phyloP scores from a whole-genome alignment of 192 early-diverging fungal genomes.

The Coemansia sp. region DNA sequence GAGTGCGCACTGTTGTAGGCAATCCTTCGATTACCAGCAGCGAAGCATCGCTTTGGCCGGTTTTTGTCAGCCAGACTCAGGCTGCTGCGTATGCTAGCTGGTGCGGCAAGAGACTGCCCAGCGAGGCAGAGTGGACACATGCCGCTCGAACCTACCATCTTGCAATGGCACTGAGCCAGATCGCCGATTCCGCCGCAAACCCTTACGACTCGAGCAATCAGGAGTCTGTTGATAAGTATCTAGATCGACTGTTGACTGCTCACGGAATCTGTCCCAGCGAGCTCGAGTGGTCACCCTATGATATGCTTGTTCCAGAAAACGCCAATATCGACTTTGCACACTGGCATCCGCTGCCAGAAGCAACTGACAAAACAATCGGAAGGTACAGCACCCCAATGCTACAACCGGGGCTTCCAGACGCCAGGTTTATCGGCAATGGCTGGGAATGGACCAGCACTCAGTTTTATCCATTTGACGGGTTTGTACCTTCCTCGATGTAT shows the following conservation, averaged over 20 bases:
- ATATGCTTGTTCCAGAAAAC: slow-evolving; percentile 31
- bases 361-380: background rate
- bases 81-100: slow-evolving; percentile 68
- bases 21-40: slow-evolving; percentile 53
- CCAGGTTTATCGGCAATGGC: slow-evolving; percentile 49
- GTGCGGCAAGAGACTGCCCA: slow-evolving; percentile 66
- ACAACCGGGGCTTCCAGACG: slow-evolving; percentile 8
- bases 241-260: slow-evolving; percentile 9
- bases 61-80: slow-evolving; percentile 65
- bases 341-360: slow-evolving; percentile 61
- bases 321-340: slow-evolving; percentile 69
- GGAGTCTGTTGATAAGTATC: slow-evolving; percentile 15
- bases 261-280: background rate
- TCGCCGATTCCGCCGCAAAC: background rate
- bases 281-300: slow-evolving; percentile 14
- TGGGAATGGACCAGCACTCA: slow-evolving; percentile 85
- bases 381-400: background rate
- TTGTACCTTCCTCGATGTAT: slow-evolving; percentile 66
- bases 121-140: slow-evolving; percentile 71
- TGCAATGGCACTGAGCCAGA: slow-evolving; percentile 16
- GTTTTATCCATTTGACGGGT: slow-evolving; percentile 63
- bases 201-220: too few relatives aligned
- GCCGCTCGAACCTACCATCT: slow-evolving; percentile 32
- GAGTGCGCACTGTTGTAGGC: slow-evolving; percentile 72
- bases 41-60: slow-evolving; percentile 67